Conservation (phyloP, 257 asterid genomes). For the Gentiana straminea region DNA sequence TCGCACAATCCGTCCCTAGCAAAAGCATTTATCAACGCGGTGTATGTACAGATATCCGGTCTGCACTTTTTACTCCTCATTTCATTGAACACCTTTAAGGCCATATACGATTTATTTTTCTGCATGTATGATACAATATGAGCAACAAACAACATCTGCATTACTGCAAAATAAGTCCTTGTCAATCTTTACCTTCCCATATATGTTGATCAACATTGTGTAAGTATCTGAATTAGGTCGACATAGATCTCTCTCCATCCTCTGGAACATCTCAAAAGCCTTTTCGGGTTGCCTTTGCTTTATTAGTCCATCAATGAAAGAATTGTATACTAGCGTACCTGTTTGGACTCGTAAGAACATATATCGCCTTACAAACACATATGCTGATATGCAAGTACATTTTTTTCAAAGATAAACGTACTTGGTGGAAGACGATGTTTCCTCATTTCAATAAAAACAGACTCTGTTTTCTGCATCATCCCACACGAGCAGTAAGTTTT, state of each 20-base stretch:
- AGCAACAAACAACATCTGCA: too few species aligned
- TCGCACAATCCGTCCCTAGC: constrained; percentile 83
- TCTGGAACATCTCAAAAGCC: constrained; percentile 53
- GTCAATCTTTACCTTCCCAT: constrained; percentile 50
- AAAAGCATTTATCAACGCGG: constrained; percentile 71
- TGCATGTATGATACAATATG: constrained; percentile 13
- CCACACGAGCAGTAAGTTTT: constrained; percentile 64
- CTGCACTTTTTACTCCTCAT: constrained; percentile 56
- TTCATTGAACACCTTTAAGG: constrained; percentile 66
- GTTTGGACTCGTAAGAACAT: constrained; percentile 6
- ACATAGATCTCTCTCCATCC: constrained; percentile 68
- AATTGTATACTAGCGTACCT: constrained; percentile 66
- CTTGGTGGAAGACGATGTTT: constrained; percentile 47
- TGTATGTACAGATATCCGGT: constrained; percentile 80
- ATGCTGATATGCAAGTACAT: too few species aligned
- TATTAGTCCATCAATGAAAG: constrained; percentile 62
- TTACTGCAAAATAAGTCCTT: too few species aligned
- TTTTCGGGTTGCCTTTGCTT: constrained; percentile 43
- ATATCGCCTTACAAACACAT: too few species aligned
- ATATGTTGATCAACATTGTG: constrained; percentile 74
- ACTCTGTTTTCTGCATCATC: constrained; percentile 54
- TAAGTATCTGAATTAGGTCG: constrained; percentile 63
- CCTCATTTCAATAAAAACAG: constrained; percentile 61
- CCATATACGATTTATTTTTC: constrained; percentile 70
- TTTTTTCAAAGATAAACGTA: constrained; percentile 13